Percentiles rank a stretch among this genome's conserved stretches.
These are phyloP conservation scores for Chaetothyriales sp. DNA, from an alignment of 2,329 filamentous ascomycete species.

Conservation along the genomic window DNA sequence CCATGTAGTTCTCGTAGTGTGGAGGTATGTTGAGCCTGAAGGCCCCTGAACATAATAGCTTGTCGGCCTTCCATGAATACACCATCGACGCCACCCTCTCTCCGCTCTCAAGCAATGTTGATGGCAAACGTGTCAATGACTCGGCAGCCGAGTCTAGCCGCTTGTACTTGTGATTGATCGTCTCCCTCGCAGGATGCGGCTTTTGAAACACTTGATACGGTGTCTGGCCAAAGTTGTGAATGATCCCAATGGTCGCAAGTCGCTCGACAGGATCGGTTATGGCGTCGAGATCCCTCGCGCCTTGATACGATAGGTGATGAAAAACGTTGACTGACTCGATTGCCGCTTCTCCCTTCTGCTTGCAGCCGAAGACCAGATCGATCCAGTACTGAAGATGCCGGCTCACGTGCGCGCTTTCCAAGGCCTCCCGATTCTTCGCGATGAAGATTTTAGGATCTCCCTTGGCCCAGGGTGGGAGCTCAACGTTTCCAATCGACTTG, in stretches of 20 bases:
- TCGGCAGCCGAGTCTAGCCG: slow-evolving; percentile 68
- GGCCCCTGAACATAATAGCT: slow-evolving; percentile 67
- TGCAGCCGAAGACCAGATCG: slow-evolving; percentile 83
- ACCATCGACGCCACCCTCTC: slow-evolving; percentile 69
- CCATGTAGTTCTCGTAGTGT: slow-evolving; percentile 74
- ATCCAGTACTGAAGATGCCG: slow-evolving; percentile 88
- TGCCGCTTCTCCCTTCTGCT: slow-evolving; percentile 85
- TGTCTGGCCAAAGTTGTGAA: slow-evolving; percentile 97
- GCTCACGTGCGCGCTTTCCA: slow-evolving; percentile 88
- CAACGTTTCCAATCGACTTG: slow-evolving; percentile 68
- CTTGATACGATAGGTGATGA: slow-evolving; percentile 88
- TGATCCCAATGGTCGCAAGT: slow-evolving; percentile 81
- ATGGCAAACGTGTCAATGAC: slow-evolving; percentile 61
- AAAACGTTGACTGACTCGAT: slow-evolving; percentile 90
- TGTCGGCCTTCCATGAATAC: slow-evolving; percentile 66
- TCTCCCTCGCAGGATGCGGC: slow-evolving; percentile 64
- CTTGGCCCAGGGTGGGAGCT: slow-evolving; percentile 91
- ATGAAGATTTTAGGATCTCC: slow-evolving; percentile 93
- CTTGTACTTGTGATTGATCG: slow-evolving; percentile 48
- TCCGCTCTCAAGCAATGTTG: slow-evolving; percentile 51
- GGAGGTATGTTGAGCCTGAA: slow-evolving; percentile 81
- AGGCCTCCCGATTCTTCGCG: slow-evolving; percentile 82
- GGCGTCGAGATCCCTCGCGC: slow-evolving; percentile 79
- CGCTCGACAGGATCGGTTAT: slow-evolving; percentile 82
- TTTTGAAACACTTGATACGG: slow-evolving; percentile 85